Base-by-base conservation (phyloP, 371 early-diverging fungal genomes). In the Choanephora cucurbitarum region DNA sequence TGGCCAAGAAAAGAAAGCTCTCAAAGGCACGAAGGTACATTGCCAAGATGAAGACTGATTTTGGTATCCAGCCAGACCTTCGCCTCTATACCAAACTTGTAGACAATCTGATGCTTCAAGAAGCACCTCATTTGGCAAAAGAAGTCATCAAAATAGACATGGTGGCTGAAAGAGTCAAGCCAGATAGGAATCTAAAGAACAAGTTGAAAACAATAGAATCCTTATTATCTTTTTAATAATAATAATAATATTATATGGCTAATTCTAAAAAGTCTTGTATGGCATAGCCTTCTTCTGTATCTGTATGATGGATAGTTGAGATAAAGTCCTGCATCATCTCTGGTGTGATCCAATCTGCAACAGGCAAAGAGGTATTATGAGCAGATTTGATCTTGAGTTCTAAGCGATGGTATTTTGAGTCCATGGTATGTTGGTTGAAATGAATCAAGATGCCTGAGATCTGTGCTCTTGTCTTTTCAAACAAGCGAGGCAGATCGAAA, bases 401-500 rank as follows among this genome's bases (percentile, higher is more conserved):
- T n/a, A 62, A 23, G 5, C 46, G 44, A 33, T 62, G 57, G 40
- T 57, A 32, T 5, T 37, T 44, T 43, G 42, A 21, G 44, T 55
- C 40, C 55, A 65, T 56, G 0, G 44, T 60, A 22, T 65, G 60
- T 23, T 56, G 56, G 17, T 66, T 66, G 33, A 66, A 66, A 43
- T 66, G 67, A 31, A 55, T 42, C 0, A 66, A 32, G 11, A 66
- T 61, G 1, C 67, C 67, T 18, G 54, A 42, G n/a, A 66, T 61
- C 43, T 66, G 67, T 19, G 67, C 67, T 23, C 67, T 49, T 28
- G 67, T 62, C 24, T 65, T 65, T 45, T 65, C 66, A 49, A 65
- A 65, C 21, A 65, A 15, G 11, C 48, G 33, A 13, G 66, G 66
- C 10, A 65, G 41, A 49, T 52, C 59, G 19, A 31, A 34, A 31